Evolutionary conservation across 371 early-diverging fungal species (phyloP), one percentile per base, ranked within the genome.

Genomic region (Mortierella sp.): DNA sequence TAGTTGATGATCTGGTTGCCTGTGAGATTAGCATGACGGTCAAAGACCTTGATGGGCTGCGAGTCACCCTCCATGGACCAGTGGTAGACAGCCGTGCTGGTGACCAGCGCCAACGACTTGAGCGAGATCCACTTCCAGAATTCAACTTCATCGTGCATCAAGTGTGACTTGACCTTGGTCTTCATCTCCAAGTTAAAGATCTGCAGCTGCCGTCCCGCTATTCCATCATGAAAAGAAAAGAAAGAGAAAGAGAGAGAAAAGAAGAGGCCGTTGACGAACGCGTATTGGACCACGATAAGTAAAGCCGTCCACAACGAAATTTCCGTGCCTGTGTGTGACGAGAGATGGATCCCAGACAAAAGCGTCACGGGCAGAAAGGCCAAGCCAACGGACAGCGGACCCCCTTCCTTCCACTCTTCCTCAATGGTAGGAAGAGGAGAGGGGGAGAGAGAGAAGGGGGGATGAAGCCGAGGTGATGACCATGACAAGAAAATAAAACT

Each of bases 81-180:
- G 82, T 97, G 97, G 86, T 92, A 98, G 14, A 98, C 99, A 25
- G 93, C 80, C 1, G 86, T 90, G 43, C 89, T 91, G 14, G 98
- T 98, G 25, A 98, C 95, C 55, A 98, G 82, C n/a, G 96, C 98
- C 56, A 98, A 82, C n/a, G 92, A 92, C 66, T 88, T 93, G 51
- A 87, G 66, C 26, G 94, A 90, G 62, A 97, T 88, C 99, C 99
- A 99, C 73, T 93, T 97, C 99, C 99, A 99, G 80, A 92, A 98
- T 46, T 93, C 89, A 64, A 99, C 94, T 71, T 98, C 99, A 61
- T 98, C 99, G 61, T 84, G 81, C 97, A 97, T 96, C 64, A 86
- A 60, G 75, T 95, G 92, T 28, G 98, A 89, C 87, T 97, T 98
- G 70, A 98, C 88, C 84, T 98, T 99, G 56, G 93, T 86, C 85